Percentiles rank a stretch among this genome's conserved stretches.
Evolutionary conservation across 2,329 filamentous ascomycete species (phyloP).

Genomic region (Colletotrichum orchidophilum): DNA sequence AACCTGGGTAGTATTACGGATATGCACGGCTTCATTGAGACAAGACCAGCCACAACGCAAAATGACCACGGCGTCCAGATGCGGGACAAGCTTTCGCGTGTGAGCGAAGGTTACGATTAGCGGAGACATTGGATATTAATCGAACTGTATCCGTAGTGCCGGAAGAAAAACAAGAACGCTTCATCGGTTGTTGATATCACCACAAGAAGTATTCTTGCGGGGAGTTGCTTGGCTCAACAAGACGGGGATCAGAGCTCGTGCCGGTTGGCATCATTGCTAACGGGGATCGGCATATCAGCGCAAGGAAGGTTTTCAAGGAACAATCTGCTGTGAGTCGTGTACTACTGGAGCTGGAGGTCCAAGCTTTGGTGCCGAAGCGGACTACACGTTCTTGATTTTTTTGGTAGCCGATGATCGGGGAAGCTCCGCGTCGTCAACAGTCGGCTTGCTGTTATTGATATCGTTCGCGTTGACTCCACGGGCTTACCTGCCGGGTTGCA

Average conservation of each 20-base stretch:
- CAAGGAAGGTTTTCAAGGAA: not conserved
- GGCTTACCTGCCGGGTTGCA: not conserved
- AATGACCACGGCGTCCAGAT: not conserved
- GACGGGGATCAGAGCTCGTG: conserved; percentile 15
- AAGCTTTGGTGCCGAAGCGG: not conserved
- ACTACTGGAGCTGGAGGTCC: not conserved
- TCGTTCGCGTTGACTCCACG: not conserved
- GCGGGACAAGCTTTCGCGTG: not conserved
- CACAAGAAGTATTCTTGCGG: not conserved
- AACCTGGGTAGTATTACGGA: not conserved
- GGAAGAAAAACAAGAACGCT: not conserved
- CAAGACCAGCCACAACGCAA: not conserved
- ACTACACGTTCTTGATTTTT: not conserved
- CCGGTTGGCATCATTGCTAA: conserved; percentile 10
- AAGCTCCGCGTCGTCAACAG: not conserved
- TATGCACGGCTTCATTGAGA: not conserved
- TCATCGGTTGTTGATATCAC: not conserved
- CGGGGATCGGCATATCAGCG: not conserved
- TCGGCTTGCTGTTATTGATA: not conserved
- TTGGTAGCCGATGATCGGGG: not conserved
- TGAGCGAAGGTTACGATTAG: not conserved
- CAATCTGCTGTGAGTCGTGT: not conserved
- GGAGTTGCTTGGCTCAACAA: not conserved
- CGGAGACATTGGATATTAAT: not conserved
- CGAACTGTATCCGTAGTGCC: not conserved